phyloP scores from a whole-genome alignment of 768 basidiomycete genomes.

The Leccinum longicurvipes region DNA sequence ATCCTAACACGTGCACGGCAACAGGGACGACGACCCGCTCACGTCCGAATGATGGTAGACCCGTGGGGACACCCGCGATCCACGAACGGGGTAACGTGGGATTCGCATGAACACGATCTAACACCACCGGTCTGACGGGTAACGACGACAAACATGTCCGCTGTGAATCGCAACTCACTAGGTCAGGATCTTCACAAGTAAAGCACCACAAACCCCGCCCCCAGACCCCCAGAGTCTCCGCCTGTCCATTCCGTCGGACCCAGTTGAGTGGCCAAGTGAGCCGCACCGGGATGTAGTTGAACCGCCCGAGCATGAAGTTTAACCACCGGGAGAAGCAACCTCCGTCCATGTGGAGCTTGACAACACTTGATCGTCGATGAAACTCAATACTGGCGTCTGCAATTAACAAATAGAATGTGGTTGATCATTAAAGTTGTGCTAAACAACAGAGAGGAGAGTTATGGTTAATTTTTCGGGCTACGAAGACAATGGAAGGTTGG shows the following conservation, averaged over 20 bases:
- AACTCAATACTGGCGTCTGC: background rate
- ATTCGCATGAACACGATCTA: background rate
- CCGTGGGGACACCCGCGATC: background rate
- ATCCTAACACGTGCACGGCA: background rate
- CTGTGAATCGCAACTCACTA: background rate
- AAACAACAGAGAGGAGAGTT: background rate
- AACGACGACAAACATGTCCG: background rate
- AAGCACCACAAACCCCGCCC: background rate
- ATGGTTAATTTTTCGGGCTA: slow-evolving; percentile 4
- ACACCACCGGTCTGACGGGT: background rate
- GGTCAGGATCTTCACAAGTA: background rate
- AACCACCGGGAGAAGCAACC: background rate
- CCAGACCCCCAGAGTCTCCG: background rate
- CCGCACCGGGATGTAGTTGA: background rate
- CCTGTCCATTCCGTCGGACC: background rate
- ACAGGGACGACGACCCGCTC: background rate
- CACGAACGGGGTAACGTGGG: background rate
- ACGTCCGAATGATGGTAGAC: background rate
- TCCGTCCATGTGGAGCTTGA: background rate
- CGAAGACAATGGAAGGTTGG: slow-evolving; percentile 31
- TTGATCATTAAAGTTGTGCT: slow-evolving; percentile 3
- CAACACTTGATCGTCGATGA: background rate
- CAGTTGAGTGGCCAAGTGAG: background rate
- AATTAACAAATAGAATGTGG: background rate
- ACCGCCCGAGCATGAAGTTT: background rate